Conservation (phyloP, 495 filamentous ascomycete genomes). For the Aspergillus ostianus region DNA sequence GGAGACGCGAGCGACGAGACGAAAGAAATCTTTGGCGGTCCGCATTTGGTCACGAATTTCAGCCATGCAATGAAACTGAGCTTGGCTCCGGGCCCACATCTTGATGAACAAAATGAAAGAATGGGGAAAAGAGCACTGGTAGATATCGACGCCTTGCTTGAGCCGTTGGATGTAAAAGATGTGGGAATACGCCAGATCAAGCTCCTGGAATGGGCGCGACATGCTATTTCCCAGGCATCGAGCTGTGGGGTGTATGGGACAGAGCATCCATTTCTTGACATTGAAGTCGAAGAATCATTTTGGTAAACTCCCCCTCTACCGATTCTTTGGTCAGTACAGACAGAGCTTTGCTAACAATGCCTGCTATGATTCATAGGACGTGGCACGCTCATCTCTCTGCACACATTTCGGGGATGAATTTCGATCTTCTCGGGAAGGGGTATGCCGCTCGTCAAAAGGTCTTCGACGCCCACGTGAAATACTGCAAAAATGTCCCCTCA, state of each 20-base stretch:
- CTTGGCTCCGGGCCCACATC: not conserved
- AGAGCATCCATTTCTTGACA: not conserved
- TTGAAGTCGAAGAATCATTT: conserved; percentile 1
- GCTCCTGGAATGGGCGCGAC: conserved; percentile 5
- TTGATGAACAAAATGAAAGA: conserved; percentile 1
- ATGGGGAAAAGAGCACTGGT: conserved; percentile 3
- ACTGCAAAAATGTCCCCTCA: not conserved
- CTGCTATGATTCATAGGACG: not conserved
- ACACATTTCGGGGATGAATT: not conserved
- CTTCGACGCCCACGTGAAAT: conserved; percentile 2
- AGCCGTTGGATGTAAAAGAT: not conserved
- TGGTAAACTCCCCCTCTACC: not conserved
- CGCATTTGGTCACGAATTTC: conserved; percentile 1
- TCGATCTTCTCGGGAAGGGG: not conserved
- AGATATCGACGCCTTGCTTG: not conserved
- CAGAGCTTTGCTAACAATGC: not conserved
- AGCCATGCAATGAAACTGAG: conserved; percentile 1
- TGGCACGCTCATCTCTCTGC: conserved; percentile 4
- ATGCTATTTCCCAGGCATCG: conserved; percentile 1
- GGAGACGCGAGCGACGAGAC: conserved; percentile 3
- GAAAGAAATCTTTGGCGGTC: conserved; percentile 4
- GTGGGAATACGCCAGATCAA: not conserved
- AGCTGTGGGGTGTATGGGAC: conserved; percentile 3
- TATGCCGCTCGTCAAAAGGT: conserved; percentile 5
- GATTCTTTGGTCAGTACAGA: too few species aligned